phyloP scores from a whole-genome alignment of 352 stramenopile species.

The Globisporangium iwayamae region DNA sequence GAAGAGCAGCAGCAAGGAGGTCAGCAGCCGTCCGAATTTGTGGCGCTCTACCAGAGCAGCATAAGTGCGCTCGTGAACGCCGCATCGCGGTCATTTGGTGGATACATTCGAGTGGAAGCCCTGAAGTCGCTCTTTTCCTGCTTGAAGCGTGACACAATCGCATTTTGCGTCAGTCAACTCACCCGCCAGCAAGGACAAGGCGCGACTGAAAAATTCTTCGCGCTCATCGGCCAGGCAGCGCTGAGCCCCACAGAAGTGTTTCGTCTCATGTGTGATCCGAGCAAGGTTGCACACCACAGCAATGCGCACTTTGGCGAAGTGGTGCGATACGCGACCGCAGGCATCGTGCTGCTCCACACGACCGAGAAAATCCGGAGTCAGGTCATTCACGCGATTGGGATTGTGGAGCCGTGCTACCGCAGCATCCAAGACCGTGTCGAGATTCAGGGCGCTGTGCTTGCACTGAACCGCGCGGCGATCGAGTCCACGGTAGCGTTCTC shows the following conservation, averaged over 20 bases:
- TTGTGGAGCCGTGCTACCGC: constrained; percentile 36
- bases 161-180: constrained; percentile 10
- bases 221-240: constrained; percentile 30
- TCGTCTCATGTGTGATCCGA: constrained; percentile 38
- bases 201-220: constrained; percentile 16
- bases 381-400: constrained; percentile 31
- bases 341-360: constrained; percentile 51
- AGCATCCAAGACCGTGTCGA: constrained; percentile 14
- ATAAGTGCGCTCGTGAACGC: constrained; percentile 33
- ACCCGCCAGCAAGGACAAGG: neutral
- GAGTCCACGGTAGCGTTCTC: constrained; percentile 41
- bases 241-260: constrained; percentile 42
- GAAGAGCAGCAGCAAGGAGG: neutral
- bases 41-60: constrained; percentile 20
- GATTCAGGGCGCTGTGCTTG: constrained; percentile 29
- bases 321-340: constrained; percentile 36
- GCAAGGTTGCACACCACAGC: constrained; percentile 22
- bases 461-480: constrained; percentile 36
- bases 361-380: constrained; percentile 31
- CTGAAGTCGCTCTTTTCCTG: constrained; percentile 37
- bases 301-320: constrained; percentile 35
- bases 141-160: constrained; percentile 36
- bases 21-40: constrained; percentile 1
- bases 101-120: constrained; percentile 32
- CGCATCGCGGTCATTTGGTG: constrained; percentile 29